Percentiles rank a stretch among this genome's conserved stretches.
Conservation (phyloP, 805 yeast species). For the Sungouiozyma ichnusensis region DNA sequence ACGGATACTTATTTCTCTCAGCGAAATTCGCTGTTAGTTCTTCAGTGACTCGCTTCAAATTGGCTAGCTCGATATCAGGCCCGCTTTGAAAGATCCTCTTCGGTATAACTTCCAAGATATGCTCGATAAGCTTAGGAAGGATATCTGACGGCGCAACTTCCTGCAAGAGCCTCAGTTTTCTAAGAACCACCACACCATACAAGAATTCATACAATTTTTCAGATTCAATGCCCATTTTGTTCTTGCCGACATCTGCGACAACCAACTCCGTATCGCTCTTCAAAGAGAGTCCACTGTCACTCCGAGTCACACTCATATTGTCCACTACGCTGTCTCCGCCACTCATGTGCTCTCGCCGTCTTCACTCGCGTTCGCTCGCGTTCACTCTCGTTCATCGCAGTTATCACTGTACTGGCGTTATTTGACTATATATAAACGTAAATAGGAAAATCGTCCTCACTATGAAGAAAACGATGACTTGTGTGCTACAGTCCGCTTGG, state of each 20-base stretch:
- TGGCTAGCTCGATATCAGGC: slow-evolving; percentile 1
- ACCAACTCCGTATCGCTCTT: neutral
- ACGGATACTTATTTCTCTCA: slow-evolving; percentile 29
- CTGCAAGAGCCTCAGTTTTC: slow-evolving; percentile 3
- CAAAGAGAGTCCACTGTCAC: neutral
- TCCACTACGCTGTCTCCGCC: too few species aligned
- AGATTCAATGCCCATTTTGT: slow-evolving; percentile 22
- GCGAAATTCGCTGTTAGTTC: slow-evolving; percentile 13
- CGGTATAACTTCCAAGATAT: slow-evolving; percentile 20
- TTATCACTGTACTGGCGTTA: too few species aligned
- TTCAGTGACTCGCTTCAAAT: slow-evolving; percentile 8
- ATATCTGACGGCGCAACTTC: slow-evolving; percentile 8
- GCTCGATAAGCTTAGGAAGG: slow-evolving; percentile 14
- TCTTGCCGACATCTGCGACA: slow-evolving; percentile 1
- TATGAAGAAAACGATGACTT: too few species aligned
- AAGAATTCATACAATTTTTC: slow-evolving; percentile 9
- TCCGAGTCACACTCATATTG: too few species aligned
- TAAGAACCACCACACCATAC: slow-evolving; percentile 9
- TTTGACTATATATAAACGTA: too few species aligned
- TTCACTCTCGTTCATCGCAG: too few species aligned
- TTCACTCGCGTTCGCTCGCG: too few species aligned
- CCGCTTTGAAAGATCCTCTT: slow-evolving; percentile 12
- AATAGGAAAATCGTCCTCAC: too few species aligned
- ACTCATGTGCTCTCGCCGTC: too few species aligned
- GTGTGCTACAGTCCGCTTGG: too few species aligned